phyloP scores from a whole-genome alignment of 2,329 filamentous ascomycete genomes.

The Leptodontidium sp. region DNA sequence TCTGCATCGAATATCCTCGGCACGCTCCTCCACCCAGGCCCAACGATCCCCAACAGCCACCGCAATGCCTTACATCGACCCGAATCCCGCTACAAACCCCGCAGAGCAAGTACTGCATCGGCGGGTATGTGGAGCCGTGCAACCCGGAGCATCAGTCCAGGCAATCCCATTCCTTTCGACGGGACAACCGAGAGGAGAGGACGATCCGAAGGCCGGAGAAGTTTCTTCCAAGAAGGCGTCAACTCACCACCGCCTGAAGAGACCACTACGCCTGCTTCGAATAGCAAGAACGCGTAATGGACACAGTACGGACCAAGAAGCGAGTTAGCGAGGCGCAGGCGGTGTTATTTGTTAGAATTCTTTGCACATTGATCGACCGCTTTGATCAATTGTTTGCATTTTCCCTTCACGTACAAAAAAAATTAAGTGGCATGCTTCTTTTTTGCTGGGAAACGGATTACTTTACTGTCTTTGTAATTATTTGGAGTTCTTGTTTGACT shows the following conservation, averaged over 20 bases:
- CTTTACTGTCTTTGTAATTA: neutral
- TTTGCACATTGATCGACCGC: neutral
- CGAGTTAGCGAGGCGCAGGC: constrained; percentile 10
- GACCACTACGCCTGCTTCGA: neutral
- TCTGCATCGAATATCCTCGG: constrained; percentile 40
- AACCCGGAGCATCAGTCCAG: constrained; percentile 15
- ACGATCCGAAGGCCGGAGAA: constrained; percentile 34
- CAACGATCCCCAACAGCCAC: constrained; percentile 43
- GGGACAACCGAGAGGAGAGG: constrained; percentile 23
- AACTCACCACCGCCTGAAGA: constrained; percentile 31
- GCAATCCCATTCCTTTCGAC: constrained; percentile 13
- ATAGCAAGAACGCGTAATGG: neutral
- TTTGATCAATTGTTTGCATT: neutral
- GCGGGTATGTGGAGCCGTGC: constrained; percentile 14
- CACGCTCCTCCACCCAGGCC: constrained; percentile 45
- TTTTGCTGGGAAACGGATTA: neutral
- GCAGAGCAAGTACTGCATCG: constrained; percentile 5
- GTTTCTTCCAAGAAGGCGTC: constrained; percentile 38
- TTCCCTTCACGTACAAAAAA: neutral
- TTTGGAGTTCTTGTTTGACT: neutral
- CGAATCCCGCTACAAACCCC: neutral
- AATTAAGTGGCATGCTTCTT: too few species aligned
- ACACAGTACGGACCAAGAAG: neutral
- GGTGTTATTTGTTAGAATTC: neutral
- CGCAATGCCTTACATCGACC: constrained; percentile 24